Conservation (phyloP, 140 eudicot genomes). For the Oenanthe javanica region DNA sequence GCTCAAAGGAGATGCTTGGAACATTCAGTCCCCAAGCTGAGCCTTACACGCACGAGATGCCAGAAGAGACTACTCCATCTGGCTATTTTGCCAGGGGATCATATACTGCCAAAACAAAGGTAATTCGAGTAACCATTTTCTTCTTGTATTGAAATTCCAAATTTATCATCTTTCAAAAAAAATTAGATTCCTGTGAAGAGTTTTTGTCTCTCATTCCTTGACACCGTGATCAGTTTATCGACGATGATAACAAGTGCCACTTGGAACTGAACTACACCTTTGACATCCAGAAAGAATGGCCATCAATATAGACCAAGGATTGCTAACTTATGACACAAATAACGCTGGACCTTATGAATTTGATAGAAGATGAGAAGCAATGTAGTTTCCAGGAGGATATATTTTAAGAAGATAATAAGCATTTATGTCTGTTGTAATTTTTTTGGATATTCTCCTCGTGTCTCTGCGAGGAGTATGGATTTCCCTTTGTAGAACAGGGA, state of each 20-base stretch:
- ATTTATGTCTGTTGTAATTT: neutral
- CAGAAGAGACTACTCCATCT: constrained; percentile 89
- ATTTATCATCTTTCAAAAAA: neutral
- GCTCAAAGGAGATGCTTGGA: constrained; percentile 89
- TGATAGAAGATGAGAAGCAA: neutral
- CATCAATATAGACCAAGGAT: neutral
- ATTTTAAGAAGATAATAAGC: neutral
- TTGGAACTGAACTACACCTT: constrained; percentile 88
- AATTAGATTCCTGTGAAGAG: too few species aligned
- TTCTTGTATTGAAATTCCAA: neutral
- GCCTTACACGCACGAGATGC: constrained; percentile 79
- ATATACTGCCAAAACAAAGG: constrained; percentile 84
- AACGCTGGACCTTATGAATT: neutral
- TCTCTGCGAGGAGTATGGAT: neutral
- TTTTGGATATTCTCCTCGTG: neutral
- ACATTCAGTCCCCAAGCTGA: constrained; percentile 87
- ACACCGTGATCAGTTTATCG: constrained; percentile 46
- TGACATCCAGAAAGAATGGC: constrained; percentile 88
- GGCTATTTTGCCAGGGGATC: constrained; percentile 94
- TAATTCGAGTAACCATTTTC: constrained; percentile 11
- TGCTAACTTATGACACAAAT: neutral
- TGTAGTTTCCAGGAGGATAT: neutral
- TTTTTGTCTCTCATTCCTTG: too few species aligned
- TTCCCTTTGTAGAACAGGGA: neutral
- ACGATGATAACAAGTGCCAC: constrained; percentile 79